These are phyloP conservation scores for Erigeron philadelphicus DNA, from an alignment of 140 eudicot species.

Conservation along the genomic window DNA sequence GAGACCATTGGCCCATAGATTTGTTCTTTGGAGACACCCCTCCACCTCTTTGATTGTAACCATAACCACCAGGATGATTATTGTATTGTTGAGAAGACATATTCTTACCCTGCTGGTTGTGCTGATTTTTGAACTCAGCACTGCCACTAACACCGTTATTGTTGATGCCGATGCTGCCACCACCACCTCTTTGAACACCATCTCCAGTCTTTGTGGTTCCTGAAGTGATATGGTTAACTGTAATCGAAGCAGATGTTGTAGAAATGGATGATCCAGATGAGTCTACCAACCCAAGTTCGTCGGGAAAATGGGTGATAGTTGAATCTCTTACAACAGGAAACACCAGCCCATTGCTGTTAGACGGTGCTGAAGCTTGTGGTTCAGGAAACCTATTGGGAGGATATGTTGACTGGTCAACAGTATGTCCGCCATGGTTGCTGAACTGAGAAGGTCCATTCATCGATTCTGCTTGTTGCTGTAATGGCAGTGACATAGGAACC, in stretches of 20 bases:
- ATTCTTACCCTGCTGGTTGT: constrained; percentile 49
- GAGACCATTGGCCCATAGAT: constrained; percentile 62
- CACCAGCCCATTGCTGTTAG: constrained; percentile 26
- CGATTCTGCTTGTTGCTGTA: constrained; percentile 60
- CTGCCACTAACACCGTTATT: constrained; percentile 30
- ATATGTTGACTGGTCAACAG: constrained; percentile 52
- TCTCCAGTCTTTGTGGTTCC: constrained; percentile 35
- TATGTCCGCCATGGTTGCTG: constrained; percentile 48
- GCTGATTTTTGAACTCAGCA: constrained; percentile 38
- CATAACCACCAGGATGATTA: constrained; percentile 37
- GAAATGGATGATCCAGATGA: constrained; percentile 40
- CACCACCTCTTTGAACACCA: constrained; percentile 23
- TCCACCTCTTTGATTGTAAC: constrained; percentile 49
- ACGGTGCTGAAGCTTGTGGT: constrained; percentile 42
- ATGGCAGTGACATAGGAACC: constrained; percentile 50
- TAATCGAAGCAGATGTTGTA: constrained; percentile 32
- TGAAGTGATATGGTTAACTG: constrained; percentile 30
- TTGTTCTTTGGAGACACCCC: constrained; percentile 57
- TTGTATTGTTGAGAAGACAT: constrained; percentile 32
- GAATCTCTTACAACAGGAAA: constrained; percentile 37
- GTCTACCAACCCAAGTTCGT: constrained; percentile 50
- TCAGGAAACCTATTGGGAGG: constrained; percentile 50
- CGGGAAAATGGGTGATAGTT: constrained; percentile 42
- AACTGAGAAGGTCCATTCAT: constrained; percentile 48
- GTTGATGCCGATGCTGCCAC: constrained; percentile 15